Evolutionary conservation across 306 rosid genomes (phyloP).

Genomic region (Vigna reflexopilosa): DNA sequence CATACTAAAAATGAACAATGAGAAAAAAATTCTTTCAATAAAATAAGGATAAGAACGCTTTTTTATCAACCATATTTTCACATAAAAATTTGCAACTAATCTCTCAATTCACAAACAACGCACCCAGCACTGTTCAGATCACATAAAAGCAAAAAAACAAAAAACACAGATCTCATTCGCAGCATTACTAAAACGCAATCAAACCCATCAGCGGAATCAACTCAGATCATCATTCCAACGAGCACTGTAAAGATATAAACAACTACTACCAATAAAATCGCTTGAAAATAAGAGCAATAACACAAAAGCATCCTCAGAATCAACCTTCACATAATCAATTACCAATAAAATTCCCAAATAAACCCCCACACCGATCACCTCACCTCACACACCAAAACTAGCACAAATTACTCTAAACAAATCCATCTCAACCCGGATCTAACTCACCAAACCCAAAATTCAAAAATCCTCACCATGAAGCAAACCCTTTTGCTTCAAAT

Average conservation of each 20-base stretch:
- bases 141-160: constrained; percentile 3
- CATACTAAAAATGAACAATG: neutral
- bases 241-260: neutral
- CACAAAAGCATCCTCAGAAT: neutral
- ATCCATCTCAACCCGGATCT: neutral
- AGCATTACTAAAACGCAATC: neutral
- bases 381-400: neutral
- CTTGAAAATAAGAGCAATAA: neutral
- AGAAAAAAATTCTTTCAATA: neutral
- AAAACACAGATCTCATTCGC: constrained; percentile 17
- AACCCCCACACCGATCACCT: constrained; percentile 23
- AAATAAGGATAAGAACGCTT: constrained; percentile 4
- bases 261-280: neutral
- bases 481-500: constrained; percentile 2
- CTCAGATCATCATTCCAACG: neutral
- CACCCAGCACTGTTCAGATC: constrained; percentile 10
- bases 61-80: neutral
- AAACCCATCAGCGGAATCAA: constrained; percentile 19
- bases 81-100: neutral
- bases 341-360: constrained; percentile 30
- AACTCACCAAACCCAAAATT: constrained; percentile 26
- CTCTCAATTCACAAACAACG: constrained; percentile 1
- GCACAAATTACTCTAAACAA: constrained; percentile 9
- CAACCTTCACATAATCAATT: neutral
- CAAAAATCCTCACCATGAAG: constrained; percentile 8